A percentile compares a stretch with the other conserved stretches of the same genome.
Evolutionary conservation across 805 yeast species (phyloP).

Genomic region (Maudiozyma serrabonitensis): DNA sequence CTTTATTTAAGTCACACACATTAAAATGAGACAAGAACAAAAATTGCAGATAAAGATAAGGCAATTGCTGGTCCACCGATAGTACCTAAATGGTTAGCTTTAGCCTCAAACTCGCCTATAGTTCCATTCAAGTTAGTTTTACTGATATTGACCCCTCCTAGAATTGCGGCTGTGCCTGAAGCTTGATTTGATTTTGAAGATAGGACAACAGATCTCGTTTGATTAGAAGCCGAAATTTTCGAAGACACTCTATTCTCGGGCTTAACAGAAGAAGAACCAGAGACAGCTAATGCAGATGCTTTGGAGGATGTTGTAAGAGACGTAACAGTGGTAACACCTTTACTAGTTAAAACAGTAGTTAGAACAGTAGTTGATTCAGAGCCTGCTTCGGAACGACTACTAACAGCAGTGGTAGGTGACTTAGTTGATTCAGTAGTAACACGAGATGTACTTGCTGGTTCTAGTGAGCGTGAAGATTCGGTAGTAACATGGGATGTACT

Average conservation of each 20-base stretch:
- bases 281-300: neutral
- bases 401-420: neutral
- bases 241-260: neutral
- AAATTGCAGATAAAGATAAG: neutral
- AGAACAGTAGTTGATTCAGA: neutral
- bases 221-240: neutral
- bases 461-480: neutral
- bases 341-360: neutral
- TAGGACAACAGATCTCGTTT: neutral
- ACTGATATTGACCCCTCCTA: neutral
- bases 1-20: neutral
- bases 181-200: neutral
- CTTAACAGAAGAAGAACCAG: neutral
- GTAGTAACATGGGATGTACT: neutral
- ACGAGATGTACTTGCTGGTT: neutral
- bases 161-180: neutral
- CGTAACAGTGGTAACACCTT: neutral
- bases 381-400: neutral
- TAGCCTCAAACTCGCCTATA: conserved; percentile 4
- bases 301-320: neutral
- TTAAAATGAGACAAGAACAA: neutral
- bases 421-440: neutral
- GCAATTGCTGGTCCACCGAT: neutral
- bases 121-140: neutral
- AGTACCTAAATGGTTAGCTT: conserved; percentile 2